These are phyloP conservation scores for Podospora pseudocomata DNA, from an alignment of 495 filamentous ascomycete species.

Conservation along the genomic window DNA sequence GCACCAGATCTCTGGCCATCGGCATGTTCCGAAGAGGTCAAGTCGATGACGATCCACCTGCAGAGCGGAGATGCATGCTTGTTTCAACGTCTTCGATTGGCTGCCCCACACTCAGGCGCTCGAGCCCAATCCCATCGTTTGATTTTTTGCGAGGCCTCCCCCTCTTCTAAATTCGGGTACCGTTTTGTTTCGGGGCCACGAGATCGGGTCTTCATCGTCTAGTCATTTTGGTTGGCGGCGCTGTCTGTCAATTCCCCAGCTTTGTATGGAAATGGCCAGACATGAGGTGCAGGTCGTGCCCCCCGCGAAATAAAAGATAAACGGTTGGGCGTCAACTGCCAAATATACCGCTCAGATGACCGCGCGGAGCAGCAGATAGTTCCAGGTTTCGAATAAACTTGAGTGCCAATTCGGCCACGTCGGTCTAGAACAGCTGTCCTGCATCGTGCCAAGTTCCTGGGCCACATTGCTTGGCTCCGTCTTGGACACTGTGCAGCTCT, in stretches of 20 bases:
- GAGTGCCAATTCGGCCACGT: neutral
- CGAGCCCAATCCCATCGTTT: neutral
- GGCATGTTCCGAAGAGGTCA: neutral
- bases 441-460: neutral
- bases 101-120: neutral
- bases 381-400: no score
- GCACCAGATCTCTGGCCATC: neutral
- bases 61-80: neutral
- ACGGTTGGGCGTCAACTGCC: neutral
- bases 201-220: conserved; percentile 3
- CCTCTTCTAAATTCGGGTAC: neutral
- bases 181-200: neutral
- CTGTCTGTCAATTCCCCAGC: neutral
- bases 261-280: neutral
- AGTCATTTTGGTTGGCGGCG: neutral
- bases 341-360: conserved; percentile 2
- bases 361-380: neutral
- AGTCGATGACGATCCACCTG: conserved; percentile 2
- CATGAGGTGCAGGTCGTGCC: neutral
- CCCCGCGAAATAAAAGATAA: neutral
- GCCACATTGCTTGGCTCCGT: neutral
- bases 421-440: conserved; percentile 1
- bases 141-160: conserved; percentile 2
- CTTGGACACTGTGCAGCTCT: neutral
- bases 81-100: conserved; percentile 3